A percentile compares a stretch with the other conserved stretches of the same genome.
These are phyloP conservation scores for Microcyclospora tardicrescens DNA, from an alignment of 2,329 filamentous ascomycete species.

Conservation along the genomic window DNA sequence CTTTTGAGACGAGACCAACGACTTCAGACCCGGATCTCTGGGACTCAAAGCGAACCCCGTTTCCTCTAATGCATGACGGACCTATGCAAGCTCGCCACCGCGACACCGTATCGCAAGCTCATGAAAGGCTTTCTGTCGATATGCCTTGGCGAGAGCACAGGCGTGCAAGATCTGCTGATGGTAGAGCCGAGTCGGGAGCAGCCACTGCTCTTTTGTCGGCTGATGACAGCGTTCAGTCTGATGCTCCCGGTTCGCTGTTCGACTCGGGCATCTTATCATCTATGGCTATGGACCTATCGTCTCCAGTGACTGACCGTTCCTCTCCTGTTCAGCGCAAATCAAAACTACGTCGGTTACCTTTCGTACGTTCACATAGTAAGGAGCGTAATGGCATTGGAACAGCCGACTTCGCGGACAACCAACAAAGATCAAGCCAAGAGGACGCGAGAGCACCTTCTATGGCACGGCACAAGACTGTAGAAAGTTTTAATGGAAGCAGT, in stretches of 20 bases:
- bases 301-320: slow-evolving; percentile 11
- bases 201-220: background rate
- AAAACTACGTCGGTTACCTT: slow-evolving; percentile 26
- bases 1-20: slow-evolving; percentile 25
- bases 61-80: slow-evolving; percentile 5
- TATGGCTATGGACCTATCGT: slow-evolving; percentile 24
- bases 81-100: background rate
- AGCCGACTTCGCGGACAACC: slow-evolving; percentile 18
- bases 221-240: background rate
- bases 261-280: slow-evolving; percentile 18
- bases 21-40: slow-evolving; percentile 24
- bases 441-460: slow-evolving; percentile 7
- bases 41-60: slow-evolving; percentile 17
- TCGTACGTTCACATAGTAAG: slow-evolving; percentile 29
- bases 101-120: slow-evolving; percentile 5
- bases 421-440: slow-evolving; percentile 19
- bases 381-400: slow-evolving; percentile 18
- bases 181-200: slow-evolving; percentile 1
- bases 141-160: slow-evolving; percentile 3
- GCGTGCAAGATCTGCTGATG: slow-evolving; percentile 9
- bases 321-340: slow-evolving; percentile 21
- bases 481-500: slow-evolving; percentile 34
- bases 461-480: slow-evolving; percentile 26
- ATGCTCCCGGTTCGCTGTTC: background rate
- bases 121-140: slow-evolving; percentile 12